Evolutionary conservation across 2,329 filamentous ascomycete species (phyloP), one percentile per base, ranked within the genome.

Genomic region (Claviceps maximensis): DNA sequence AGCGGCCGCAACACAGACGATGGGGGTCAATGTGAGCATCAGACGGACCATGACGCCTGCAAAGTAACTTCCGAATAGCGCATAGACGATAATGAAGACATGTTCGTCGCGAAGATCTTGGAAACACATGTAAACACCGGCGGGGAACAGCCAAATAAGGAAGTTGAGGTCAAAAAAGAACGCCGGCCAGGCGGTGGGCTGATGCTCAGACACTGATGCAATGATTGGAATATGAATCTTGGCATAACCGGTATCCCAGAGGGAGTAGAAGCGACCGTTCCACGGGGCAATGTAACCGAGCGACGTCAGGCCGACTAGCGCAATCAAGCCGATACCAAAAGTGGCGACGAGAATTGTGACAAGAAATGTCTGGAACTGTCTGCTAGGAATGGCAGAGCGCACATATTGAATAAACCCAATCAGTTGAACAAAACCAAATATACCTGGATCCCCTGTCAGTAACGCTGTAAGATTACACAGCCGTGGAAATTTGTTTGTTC

Each of bases 141-240:
- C 94, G 4, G 93, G 93, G 82, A 98, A 97, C 51, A 98, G 82
- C 93, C 93, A 98, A 72, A 98, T 95, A 63, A 98, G 79, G 75
- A 98, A 83, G 75, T 95, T 96, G 61, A 98, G 78, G 64, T 98
- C 93, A 69, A 98, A 98, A 76, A 98, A 98, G 78, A 96, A 98
- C 17, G 94, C 89, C 2, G 93, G 93, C 93, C 93, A 98, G 45
- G 93, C 93, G 40, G 93, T 98, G 52, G 93, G 93, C 73, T 98
- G 93, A 74, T 98, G 93, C 73, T 98, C 93, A 1, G 93, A 98
- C 47, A 98, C 93, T n/a, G 93, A 98, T 3, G 93, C 93, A 68
- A 98, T 98, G 66, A 98, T 98, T 56, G 93, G 93, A 66, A 98
- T 98, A 66, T 98, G 93, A 58, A 97, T 94, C 78, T 98, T 98